These are phyloP conservation scores for Didymella pomorum DNA, from an alignment of 2,329 filamentous ascomycete species.

Conservation along the genomic window DNA sequence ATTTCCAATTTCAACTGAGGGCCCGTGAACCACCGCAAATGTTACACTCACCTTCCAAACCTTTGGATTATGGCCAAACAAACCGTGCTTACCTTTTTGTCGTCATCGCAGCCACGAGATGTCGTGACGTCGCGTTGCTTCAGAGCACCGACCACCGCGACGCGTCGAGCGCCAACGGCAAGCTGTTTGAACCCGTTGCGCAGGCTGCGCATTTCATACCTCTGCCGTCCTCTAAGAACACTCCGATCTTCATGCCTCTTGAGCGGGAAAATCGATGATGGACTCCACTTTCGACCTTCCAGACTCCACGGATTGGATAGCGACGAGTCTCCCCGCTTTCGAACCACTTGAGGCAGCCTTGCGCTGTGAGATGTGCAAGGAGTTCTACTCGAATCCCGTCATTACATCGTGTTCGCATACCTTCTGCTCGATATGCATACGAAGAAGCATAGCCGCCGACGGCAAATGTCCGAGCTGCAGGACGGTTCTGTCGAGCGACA, in stretches of 20 bases:
- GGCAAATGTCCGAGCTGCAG: conserved; percentile 90
- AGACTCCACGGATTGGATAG: conserved; percentile 86
- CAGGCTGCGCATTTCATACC: conserved; percentile 21
- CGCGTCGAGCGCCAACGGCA: conserved; percentile 24
- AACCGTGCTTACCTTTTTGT: background rate
- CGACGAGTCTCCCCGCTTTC: conserved; percentile 72
- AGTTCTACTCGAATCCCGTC: conserved; percentile 94
- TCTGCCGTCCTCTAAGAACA: conserved; percentile 13
- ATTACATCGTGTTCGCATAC: conserved; percentile 94
- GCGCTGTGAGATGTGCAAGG: conserved; percentile 97
- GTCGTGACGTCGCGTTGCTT: conserved; percentile 14
- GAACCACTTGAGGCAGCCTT: conserved; percentile 81
- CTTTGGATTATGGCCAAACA: background rate
- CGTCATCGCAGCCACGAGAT: background rate
- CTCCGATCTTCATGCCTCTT: conserved; percentile 1
- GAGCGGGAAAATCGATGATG: conserved; percentile 31
- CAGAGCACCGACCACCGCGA: conserved; percentile 19
- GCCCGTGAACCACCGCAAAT: background rate
- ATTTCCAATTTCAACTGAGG: background rate
- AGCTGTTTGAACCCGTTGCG: conserved; percentile 13
- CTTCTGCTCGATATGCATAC: conserved; percentile 96
- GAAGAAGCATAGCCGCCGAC: conserved; percentile 80
- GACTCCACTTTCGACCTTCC: conserved; percentile 59
- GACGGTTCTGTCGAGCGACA: conserved; percentile 79
- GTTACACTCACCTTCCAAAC: background rate